Evolutionary conservation across 1,139 yeast species (phyloP), one percentile per base, ranked within the genome.

Genomic region (Sugiyamaella pinicola): DNA sequence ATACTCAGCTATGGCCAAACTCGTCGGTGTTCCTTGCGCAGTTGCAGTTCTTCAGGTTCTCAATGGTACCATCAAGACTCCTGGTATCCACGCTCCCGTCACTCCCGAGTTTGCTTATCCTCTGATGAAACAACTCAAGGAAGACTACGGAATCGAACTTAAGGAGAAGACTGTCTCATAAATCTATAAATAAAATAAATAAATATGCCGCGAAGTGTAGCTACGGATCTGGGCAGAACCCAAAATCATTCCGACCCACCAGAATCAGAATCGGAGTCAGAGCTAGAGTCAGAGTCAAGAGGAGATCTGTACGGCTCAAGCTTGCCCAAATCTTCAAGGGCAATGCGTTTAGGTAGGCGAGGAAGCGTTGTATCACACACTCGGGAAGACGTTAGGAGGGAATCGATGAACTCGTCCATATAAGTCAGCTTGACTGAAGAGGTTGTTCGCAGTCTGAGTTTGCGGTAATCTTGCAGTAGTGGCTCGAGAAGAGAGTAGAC

Each of bases 1-100:
- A 55, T 93, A 91, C 82, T 87, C 96, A 43, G 91, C 98, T 48
- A 93, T 93, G 99, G 99, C 99, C 63, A 91, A 93, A 72, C 81
- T 89, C 63, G 99, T 93, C 55, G 99, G 99, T 77, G 95, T 90
- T 62, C 99, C 99, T 62, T 93, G 96, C 75, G 97, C 97, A 56
- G 96, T 93, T 71, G 99, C 98, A 39, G 80, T 86, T 59, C 84
- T 84, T 76, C 87, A 87, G 74, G 87, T 93, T 61, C 80, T 93
- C 66, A 81, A 86, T 63, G 96, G 96, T 59, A 82, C 85, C 59
- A 85, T 89, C 69, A 77, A 79, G 66, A 79, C 78, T 58, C 85
- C 89, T 49, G 99, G 99, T 64, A 80, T 93, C 69, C 80, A 85
- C 64, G 98, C 98, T 53, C 99, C 99, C 68, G 87, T 88, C 81